Percentiles rank a stretch among this genome's conserved stretches.
Evolutionary conservation across 108 stramenopile genomes (phyloP).

Genomic region (Cyclotella choctawhatcheeana): DNA sequence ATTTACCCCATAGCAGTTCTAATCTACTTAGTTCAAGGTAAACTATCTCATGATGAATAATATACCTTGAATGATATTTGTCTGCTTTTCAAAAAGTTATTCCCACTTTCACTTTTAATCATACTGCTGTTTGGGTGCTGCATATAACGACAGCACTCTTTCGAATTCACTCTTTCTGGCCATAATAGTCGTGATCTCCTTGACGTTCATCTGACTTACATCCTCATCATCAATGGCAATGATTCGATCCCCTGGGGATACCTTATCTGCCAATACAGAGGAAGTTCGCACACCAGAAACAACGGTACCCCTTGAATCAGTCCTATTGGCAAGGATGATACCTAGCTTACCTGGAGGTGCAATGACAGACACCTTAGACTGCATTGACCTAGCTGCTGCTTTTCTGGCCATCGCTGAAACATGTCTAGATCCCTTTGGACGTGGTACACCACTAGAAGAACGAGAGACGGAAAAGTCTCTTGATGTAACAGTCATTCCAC

Average conservation of each 20-base stretch:
- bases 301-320: slow-evolving; percentile 86
- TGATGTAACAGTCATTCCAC: slow-evolving; percentile 55
- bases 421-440: slow-evolving; percentile 30
- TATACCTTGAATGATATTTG: no score
- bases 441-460: slow-evolving; percentile 18
- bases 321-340: slow-evolving; percentile 90
- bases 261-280: slow-evolving; percentile 73
- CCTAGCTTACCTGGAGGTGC: slow-evolving; percentile 91
- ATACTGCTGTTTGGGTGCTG: slow-evolving; percentile 48
- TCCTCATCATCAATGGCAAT: slow-evolving; percentile 92
- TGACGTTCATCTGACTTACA: slow-evolving; percentile 88
- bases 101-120: slow-evolving; percentile 16
- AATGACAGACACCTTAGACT: slow-evolving; percentile 69
- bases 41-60: no score
- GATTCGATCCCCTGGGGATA: slow-evolving; percentile 87
- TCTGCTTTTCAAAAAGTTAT: background rate
- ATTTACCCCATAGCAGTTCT: no score
- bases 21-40: no score
- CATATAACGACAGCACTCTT: slow-evolving; percentile 72
- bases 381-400: slow-evolving; percentile 39
- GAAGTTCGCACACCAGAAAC: slow-evolving; percentile 88
- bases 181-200: slow-evolving; percentile 92
- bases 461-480: slow-evolving; percentile 32
- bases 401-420: slow-evolving; percentile 53
- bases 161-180: slow-evolving; percentile 87